These are phyloP conservation scores for Trichoderma koningii DNA, from an alignment of 2,329 filamentous ascomycete genomes.

Conservation along the genomic window DNA sequence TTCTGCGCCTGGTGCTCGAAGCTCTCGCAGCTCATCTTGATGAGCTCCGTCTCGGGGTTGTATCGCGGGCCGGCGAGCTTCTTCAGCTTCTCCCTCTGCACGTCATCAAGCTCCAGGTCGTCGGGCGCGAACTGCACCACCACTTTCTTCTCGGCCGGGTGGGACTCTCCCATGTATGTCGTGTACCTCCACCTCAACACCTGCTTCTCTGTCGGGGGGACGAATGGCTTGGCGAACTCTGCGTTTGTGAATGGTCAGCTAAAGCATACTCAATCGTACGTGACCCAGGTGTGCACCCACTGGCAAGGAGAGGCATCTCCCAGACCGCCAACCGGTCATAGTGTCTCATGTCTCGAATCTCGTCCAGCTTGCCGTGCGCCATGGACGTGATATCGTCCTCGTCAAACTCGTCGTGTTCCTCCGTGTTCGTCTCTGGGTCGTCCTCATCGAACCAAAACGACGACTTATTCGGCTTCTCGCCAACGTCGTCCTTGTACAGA, in stretches of 20 bases:
- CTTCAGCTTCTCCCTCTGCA: constrained; percentile 76
- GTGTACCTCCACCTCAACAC: constrained; percentile 95
- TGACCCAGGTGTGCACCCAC: constrained; percentile 51
- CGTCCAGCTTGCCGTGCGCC: constrained; percentile 83
- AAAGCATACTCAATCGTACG: neutral
- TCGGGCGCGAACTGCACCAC: constrained; percentile 82
- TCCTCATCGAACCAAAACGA: constrained; percentile 54
- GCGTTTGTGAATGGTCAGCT: constrained; percentile 22
- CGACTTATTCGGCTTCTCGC: constrained; percentile 41
- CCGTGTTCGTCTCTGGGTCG: constrained; percentile 51
- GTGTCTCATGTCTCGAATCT: constrained; percentile 84
- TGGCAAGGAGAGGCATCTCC: constrained; percentile 90
- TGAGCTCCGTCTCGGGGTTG: constrained; percentile 77
- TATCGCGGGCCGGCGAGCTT: constrained; percentile 86
- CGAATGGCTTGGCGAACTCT: constrained; percentile 85
- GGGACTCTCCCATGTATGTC: constrained; percentile 89
- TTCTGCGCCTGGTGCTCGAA: constrained; percentile 91
- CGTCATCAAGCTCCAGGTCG: constrained; percentile 69
- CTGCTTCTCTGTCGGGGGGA: constrained; percentile 64
- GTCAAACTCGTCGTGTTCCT: constrained; percentile 65
- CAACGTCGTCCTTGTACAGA: constrained; percentile 37
- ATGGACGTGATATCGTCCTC: constrained; percentile 82
- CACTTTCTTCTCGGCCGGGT: constrained; percentile 90
- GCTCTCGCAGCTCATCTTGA: constrained; percentile 90
- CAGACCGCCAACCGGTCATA: constrained; percentile 86